These are phyloP conservation scores for Aspergillus olivimuriae DNA, from an alignment of 495 filamentous ascomycete genomes.

Conservation along the genomic window DNA sequence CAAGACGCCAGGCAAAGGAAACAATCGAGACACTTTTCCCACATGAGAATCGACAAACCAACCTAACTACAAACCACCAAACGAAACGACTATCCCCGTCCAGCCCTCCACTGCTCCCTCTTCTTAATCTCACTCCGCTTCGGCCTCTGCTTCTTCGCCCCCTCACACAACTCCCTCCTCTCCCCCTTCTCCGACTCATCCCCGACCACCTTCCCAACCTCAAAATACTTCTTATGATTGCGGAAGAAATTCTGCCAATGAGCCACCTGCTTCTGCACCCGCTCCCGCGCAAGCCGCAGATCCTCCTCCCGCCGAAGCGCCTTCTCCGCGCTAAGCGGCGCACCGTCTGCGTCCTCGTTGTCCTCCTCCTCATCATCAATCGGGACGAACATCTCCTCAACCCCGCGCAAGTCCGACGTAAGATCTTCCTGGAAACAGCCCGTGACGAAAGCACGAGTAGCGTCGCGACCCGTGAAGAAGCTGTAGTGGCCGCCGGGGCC, in stretches of 20 bases:
- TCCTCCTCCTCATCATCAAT: no score
- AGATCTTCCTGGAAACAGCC: slow-evolving; percentile 86
- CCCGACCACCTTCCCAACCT: slow-evolving; percentile 58
- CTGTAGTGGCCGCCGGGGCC: slow-evolving; percentile 85
- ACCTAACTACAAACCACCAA: no score
- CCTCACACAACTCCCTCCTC: slow-evolving; percentile 43
- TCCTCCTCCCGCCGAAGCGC: slow-evolving; percentile 50
- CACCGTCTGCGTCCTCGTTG: slow-evolving; percentile 42
- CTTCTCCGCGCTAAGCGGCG: slow-evolving; percentile 46
- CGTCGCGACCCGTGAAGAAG: slow-evolving; percentile 83
- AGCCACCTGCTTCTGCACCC: slow-evolving; percentile 36
- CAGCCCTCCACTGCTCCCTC: no score
- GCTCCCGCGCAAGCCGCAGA: slow-evolving; percentile 33
- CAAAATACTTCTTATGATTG: slow-evolving; percentile 66
- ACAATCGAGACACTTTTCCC: no score
- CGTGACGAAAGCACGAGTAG: slow-evolving; percentile 89
- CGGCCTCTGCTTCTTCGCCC: slow-evolving; percentile 35
- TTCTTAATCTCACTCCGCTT: slow-evolving; percentile 24
- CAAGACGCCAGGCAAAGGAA: no score
- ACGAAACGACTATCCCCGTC: no score
- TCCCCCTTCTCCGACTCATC: slow-evolving; percentile 25
- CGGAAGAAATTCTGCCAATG: slow-evolving; percentile 63
- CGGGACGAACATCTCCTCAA: slow-evolving; percentile 84
- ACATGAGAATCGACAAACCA: no score
- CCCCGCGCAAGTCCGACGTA: slow-evolving; percentile 74